phyloP scores from a whole-genome alignment of 2,329 filamentous ascomycete genomes.

The Fusarium sp. region DNA sequence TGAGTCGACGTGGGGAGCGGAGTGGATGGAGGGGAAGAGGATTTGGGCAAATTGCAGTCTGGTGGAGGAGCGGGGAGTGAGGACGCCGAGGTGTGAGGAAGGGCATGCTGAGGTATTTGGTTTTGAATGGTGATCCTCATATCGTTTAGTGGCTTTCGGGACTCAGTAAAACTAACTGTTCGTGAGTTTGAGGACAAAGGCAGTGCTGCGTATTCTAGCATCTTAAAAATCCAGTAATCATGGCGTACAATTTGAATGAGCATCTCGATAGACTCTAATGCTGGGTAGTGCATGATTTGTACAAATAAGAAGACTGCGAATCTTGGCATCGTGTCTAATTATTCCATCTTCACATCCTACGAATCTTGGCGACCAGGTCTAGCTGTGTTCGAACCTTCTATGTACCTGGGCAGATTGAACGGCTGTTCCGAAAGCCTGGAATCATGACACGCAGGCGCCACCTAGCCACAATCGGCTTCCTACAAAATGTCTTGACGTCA shows the following conservation, averaged over 20 bases:
- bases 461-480: too few species aligned
- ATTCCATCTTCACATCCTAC: rapidly evolving
- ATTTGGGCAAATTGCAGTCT: background rate
- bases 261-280: too few species aligned
- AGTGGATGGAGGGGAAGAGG: background rate
- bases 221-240: too few species aligned
- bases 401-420: background rate
- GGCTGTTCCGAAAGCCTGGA: background rate
- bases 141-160: background rate
- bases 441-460: rapidly evolving
- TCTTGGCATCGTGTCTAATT: background rate
- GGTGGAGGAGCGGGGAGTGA: rapidly evolving
- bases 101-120: background rate
- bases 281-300: too few species aligned
- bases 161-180: background rate
- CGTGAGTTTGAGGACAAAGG: background rate
- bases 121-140: background rate
- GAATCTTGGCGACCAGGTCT: too few species aligned
- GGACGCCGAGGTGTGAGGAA: background rate
- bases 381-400: background rate
- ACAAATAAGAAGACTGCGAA: background rate
- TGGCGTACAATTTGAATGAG: too few species aligned
- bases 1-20: rapidly evolving
- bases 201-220: too few species aligned
- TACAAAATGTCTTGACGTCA: too few species aligned